Evolutionary conservation across 148 eudicot species (phyloP).

Genomic region (Vaccinium macrocarpon): DNA sequence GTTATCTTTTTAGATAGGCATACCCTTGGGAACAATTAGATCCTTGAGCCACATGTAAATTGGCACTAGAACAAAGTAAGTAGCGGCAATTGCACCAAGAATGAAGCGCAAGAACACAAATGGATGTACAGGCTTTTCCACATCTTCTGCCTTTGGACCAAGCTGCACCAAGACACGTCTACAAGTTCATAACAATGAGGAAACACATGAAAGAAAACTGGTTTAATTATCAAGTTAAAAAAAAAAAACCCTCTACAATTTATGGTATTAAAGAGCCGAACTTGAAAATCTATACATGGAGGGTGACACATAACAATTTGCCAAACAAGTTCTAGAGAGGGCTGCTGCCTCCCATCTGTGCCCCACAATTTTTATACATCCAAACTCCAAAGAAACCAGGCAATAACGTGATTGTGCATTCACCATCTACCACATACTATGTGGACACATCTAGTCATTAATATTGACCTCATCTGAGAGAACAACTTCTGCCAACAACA

Average conservation of each 20-base stretch:
- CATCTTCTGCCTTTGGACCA: constrained; percentile 82
- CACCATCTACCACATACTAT: background rate
- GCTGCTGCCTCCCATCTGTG: background rate
- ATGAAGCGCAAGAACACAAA: constrained; percentile 59
- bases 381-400: background rate
- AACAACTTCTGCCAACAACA: background rate
- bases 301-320: background rate
- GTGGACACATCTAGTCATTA: background rate
- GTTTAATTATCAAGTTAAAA: background rate
- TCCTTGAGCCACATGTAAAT: constrained; percentile 95
- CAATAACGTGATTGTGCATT: background rate
- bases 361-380: background rate
- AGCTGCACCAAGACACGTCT: constrained; percentile 43
- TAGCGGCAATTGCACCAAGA: constrained; percentile 61
- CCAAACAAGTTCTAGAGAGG: background rate
- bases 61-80: constrained; percentile 68
- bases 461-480: background rate
- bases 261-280: background rate
- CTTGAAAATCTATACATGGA: background rate
- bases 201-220: background rate
- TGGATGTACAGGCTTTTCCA: constrained; percentile 60
- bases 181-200: background rate
- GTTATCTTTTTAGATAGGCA: constrained; percentile 44
- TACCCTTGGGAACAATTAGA: constrained; percentile 62
- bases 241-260: background rate